A percentile compares a stretch with the other conserved stretches of the same genome.
These are phyloP conservation scores for Benincasa hispida DNA, from an alignment of 306 rosid species.

Conservation along the genomic window DNA sequence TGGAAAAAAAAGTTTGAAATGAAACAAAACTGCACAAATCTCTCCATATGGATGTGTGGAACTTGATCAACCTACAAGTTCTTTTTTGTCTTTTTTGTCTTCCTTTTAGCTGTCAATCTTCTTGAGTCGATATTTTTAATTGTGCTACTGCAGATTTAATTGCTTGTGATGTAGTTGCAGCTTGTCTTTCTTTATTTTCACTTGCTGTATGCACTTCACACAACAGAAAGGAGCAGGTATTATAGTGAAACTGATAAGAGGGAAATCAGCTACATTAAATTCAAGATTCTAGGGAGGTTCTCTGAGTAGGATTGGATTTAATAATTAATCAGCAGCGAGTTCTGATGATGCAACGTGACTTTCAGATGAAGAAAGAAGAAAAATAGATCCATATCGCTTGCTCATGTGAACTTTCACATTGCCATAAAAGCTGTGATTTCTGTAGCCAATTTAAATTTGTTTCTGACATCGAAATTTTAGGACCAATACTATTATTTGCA, in stretches of 20 bases:
- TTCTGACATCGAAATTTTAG: not conserved
- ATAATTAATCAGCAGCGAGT: not conserved
- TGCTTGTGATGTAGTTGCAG: not conserved
- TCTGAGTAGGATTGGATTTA: not conserved
- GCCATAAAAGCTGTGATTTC: not conserved
- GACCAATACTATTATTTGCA: not conserved
- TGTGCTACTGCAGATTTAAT: not conserved
- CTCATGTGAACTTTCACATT: not conserved
- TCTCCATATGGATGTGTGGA: not conserved
- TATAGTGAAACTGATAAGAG: not conserved
- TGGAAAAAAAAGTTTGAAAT: not conserved
- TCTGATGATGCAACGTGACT: not conserved
- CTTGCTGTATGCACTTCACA: not conserved
- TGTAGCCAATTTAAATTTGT: not conserved
- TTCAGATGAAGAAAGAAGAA: not conserved
- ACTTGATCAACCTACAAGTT: not conserved
- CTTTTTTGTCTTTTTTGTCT: not conserved
- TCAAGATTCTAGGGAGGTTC: not conserved
- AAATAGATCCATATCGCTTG: not conserved
- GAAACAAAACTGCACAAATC: not conserved
- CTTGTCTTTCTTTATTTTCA: not conserved
- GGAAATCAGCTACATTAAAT: not conserved
- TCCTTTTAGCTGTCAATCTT: not conserved
- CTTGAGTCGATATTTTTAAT: not conserved
- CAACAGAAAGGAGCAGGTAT: not conserved